Conservation (phyloP, 1,284 basidiomycete species). For the Mycena sp. region DNA sequence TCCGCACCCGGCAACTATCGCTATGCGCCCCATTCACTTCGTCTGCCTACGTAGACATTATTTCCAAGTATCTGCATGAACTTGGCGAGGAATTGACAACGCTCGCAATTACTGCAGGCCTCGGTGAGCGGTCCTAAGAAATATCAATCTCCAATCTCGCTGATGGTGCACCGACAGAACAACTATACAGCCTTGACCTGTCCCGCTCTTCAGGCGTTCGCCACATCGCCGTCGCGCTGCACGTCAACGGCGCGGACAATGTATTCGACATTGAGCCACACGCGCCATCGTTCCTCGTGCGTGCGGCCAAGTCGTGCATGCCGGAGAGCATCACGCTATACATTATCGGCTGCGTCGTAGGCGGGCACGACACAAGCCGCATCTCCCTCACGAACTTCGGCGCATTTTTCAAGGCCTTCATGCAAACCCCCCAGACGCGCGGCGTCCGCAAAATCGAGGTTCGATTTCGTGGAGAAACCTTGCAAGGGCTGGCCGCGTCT, state of each 20-base stretch:
- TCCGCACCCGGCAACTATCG: background rate
- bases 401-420: conserved; percentile 1
- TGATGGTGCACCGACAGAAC: background rate
- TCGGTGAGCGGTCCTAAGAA: background rate
- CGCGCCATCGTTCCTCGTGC: background rate
- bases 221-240: background rate
- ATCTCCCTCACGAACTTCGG: conserved; percentile 1
- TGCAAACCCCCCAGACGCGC: conserved; percentile 2
- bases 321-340: background rate
- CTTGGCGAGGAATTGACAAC: conserved; percentile 4
- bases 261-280: background rate
- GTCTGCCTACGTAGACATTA: background rate
- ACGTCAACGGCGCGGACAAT: conserved; percentile 2
- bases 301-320: conserved; percentile 1
- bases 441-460: conserved; percentile 3
- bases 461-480: background rate
- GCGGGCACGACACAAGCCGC: background rate
- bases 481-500: background rate
- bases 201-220: conserved; percentile 1
- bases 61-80: background rate
- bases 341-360: conserved; percentile 1
- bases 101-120: background rate
- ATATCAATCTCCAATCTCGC: background rate
- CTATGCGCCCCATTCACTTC: background rate
- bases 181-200: background rate